Percentiles rank a stretch among this genome's conserved stretches.
Conservation (phyloP, 768 basidiomycete species). For the Boletus sp. region DNA sequence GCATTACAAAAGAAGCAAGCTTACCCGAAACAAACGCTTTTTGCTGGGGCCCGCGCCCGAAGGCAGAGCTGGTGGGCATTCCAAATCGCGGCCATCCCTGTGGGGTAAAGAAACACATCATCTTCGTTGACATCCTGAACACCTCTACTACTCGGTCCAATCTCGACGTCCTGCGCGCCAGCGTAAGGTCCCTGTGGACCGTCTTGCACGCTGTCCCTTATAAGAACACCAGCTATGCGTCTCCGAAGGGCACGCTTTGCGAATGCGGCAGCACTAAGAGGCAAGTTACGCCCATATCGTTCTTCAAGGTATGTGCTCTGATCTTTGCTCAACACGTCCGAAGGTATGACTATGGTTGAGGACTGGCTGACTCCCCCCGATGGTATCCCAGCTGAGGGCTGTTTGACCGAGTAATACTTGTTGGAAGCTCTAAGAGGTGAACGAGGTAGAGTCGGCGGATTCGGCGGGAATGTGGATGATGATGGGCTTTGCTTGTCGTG, state of each 20-base stretch:
- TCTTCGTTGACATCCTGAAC: constrained; percentile 71
- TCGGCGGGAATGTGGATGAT: constrained; percentile 30
- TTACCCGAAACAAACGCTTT: constrained; percentile 94
- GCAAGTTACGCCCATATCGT: constrained; percentile 90
- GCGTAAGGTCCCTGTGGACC: constrained; percentile 38
- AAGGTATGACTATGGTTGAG: constrained; percentile 6
- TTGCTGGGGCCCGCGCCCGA: constrained; percentile 50
- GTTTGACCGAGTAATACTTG: constrained; percentile 52
- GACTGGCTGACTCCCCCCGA: constrained; percentile 1
- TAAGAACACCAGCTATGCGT: constrained; percentile 82
- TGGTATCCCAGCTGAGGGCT: constrained; percentile 7
- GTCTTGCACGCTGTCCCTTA: constrained; percentile 50
- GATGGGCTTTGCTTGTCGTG: constrained; percentile 33
- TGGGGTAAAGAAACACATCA: constrained; percentile 85
- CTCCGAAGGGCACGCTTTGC: constrained; percentile 88
- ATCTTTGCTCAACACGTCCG: constrained; percentile 59
- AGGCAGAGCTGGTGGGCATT: constrained; percentile 75
- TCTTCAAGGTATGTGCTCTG: constrained; percentile 84
- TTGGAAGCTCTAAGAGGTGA: constrained; percentile 47
- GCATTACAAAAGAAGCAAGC: constrained; percentile 21
- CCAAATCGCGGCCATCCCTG: constrained; percentile 96
- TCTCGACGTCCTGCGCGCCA: constrained; percentile 43
- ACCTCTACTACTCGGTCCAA: constrained; percentile 68
- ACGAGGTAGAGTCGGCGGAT: constrained; percentile 23
- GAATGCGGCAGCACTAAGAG: constrained; percentile 63